Percentiles rank a stretch among this genome's conserved stretches.
phyloP scores from a whole-genome alignment of 2,329 filamentous ascomycete genomes.

The Shiraia sp. region DNA sequence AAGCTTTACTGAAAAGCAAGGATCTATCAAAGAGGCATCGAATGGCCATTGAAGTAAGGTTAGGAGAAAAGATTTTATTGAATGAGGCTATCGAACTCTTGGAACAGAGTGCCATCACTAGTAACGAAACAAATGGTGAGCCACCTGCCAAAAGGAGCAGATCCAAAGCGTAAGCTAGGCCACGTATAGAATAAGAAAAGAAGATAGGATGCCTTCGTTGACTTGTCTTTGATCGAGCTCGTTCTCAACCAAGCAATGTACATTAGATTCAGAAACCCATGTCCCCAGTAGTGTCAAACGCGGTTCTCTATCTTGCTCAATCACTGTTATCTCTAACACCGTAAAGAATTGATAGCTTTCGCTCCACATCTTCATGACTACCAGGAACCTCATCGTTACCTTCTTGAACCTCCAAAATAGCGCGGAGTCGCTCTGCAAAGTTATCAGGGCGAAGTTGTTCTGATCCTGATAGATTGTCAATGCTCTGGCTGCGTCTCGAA shows the following conservation, averaged over 20 bases:
- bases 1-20: conserved; percentile 8
- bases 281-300: too few relatives aligned
- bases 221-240: too few relatives aligned
- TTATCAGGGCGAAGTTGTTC: not conserved
- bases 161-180: not conserved
- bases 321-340: not conserved
- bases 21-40: conserved; percentile 15
- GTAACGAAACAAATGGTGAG: not conserved
- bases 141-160: not conserved
- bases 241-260: too few relatives aligned
- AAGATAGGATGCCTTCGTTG: too few relatives aligned
- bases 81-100: conserved; percentile 16
- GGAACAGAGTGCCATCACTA: not conserved
- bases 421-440: conserved; percentile 4
- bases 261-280: too few relatives aligned
- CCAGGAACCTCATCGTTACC: conserved; percentile 2
- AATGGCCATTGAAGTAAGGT: conserved; percentile 23
- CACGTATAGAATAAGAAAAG: not conserved
- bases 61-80: conserved; percentile 24
- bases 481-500: conserved; percentile 1
- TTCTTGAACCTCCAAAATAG: conserved; percentile 3
- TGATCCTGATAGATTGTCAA: not conserved
- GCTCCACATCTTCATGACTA: conserved; percentile 4
- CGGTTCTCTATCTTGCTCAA: not conserved
- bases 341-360: conserved; percentile 1